A percentile compares a stretch with the other conserved stretches of the same genome.
These are phyloP conservation scores for Leccinum incarnatum DNA, from an alignment of 768 basidiomycete species.

Conservation along the genomic window DNA sequence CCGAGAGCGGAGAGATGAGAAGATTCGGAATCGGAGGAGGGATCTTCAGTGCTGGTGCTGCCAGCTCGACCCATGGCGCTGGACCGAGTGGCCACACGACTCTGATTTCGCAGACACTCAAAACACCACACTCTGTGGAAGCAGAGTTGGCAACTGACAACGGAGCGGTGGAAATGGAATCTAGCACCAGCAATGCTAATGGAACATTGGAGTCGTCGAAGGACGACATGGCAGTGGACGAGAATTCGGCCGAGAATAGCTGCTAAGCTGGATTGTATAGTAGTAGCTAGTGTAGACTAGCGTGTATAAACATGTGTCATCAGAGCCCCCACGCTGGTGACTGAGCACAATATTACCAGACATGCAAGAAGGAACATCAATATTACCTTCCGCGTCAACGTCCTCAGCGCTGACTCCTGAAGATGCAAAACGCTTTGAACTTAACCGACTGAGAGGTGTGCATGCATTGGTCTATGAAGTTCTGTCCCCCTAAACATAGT, in stretches of 20 bases:
- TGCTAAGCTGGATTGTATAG: background rate
- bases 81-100: conserved; percentile 73
- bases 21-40: conserved; percentile 70
- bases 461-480: background rate
- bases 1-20: conserved; percentile 41
- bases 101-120: conserved; percentile 29
- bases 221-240: conserved; percentile 27
- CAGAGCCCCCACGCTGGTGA: background rate
- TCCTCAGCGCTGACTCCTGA: conserved; percentile 51
- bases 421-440: conserved; percentile 67
- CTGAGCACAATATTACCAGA: background rate
- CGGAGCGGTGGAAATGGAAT: conserved; percentile 16
- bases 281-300: background rate
- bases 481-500: conserved; percentile 2
- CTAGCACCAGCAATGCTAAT: conserved; percentile 15
- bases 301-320: conserved; percentile 19
- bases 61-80: conserved; percentile 62
- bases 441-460: conserved; percentile 75
- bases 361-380: conserved; percentile 9
- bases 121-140: conserved; percentile 32
- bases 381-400: conserved; percentile 4
- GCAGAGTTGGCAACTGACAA: conserved; percentile 27
- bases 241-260: conserved; percentile 13
- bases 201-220: conserved; percentile 18
- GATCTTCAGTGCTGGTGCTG: conserved; percentile 61